Evolutionary conservation across 805 yeast species (phyloP).

Genomic region (Vanderwaltozyma verrucispora): DNA sequence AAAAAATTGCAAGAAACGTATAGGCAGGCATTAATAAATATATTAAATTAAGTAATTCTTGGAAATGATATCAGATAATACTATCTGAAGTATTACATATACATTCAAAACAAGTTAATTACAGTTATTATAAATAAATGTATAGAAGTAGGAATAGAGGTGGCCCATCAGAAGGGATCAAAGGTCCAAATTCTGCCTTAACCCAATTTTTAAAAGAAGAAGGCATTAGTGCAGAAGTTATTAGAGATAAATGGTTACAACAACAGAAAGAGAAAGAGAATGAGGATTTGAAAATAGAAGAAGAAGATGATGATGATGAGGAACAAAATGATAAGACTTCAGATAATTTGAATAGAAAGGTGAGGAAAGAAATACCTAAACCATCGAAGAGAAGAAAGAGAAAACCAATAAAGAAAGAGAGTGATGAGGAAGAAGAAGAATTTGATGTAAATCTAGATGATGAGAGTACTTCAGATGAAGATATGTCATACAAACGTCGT

Average conservation of each 20-base stretch:
- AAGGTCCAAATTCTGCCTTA: slow-evolving; percentile 71
- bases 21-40: too few species aligned
- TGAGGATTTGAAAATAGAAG: slow-evolving; percentile 1
- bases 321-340: too few species aligned
- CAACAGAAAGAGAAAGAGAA: slow-evolving; percentile 13
- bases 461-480: slow-evolving; percentile 27
- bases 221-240: slow-evolving; percentile 78
- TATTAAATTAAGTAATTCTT: too few species aligned
- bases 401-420: not conserved
- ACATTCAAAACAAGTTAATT: too few species aligned
- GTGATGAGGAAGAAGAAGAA: slow-evolving; percentile 2
- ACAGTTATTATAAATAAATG: too few species aligned
- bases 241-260: slow-evolving; percentile 40
- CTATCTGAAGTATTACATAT: too few species aligned
- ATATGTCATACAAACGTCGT: slow-evolving; percentile 13
- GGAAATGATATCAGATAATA: too few species aligned
- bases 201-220: slow-evolving; percentile 82
- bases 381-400: not conserved
- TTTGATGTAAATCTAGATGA: slow-evolving; percentile 10
- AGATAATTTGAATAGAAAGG: too few species aligned
- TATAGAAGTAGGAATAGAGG: slow-evolving; percentile 22
- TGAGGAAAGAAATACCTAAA: too few species aligned
- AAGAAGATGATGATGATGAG: not conserved
- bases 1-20: too few species aligned
- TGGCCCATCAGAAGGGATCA: slow-evolving; percentile 22